Percentiles rank a stretch among this genome's conserved stretches.
phyloP scores from a whole-genome alignment of 1,284 basidiomycete species.

The Trichosporon faecale region DNA sequence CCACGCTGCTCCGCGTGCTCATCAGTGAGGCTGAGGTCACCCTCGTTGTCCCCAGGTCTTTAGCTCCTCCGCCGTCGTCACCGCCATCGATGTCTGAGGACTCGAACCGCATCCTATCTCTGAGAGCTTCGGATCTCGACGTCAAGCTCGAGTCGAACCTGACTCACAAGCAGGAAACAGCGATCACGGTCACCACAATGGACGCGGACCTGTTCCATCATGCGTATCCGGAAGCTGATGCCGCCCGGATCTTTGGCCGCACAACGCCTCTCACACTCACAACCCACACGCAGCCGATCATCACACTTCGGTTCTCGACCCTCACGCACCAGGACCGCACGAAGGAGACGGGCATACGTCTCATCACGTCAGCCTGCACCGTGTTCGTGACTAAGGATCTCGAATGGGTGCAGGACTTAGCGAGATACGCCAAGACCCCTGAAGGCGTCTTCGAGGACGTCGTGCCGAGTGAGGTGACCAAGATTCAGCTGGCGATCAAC shows the following conservation, averaged over 20 bases:
- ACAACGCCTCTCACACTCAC: conserved; percentile 42
- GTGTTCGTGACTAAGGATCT: conserved; percentile 64
- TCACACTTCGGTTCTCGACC: conserved; percentile 69
- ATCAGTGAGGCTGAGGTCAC: conserved; percentile 39
- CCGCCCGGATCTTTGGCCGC: conserved; percentile 29
- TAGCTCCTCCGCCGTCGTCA: neutral
- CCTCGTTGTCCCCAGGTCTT: conserved; percentile 34
- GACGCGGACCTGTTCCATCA: conserved; percentile 57
- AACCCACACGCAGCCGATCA: conserved; percentile 46
- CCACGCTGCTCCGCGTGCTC: conserved; percentile 33
- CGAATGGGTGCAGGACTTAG: conserved; percentile 64
- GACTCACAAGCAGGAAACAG: conserved; percentile 63
- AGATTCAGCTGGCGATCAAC: conserved; percentile 63
- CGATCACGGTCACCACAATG: conserved; percentile 63
- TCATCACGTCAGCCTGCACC: conserved; percentile 66
- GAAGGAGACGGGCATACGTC: conserved; percentile 74
- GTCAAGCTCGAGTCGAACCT: conserved; percentile 61
- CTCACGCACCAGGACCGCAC: conserved; percentile 62
- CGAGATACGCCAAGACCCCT: conserved; percentile 72
- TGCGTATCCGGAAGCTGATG: conserved; percentile 16
- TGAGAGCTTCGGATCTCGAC: conserved; percentile 62
- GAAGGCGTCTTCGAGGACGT: conserved; percentile 93
- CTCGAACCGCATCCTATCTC: conserved; percentile 32
- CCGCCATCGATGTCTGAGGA: neutral
- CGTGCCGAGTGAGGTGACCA: conserved; percentile 82